Conservation (phyloP, 1,284 basidiomycete species). For the Hortiboletus rubellus region DNA sequence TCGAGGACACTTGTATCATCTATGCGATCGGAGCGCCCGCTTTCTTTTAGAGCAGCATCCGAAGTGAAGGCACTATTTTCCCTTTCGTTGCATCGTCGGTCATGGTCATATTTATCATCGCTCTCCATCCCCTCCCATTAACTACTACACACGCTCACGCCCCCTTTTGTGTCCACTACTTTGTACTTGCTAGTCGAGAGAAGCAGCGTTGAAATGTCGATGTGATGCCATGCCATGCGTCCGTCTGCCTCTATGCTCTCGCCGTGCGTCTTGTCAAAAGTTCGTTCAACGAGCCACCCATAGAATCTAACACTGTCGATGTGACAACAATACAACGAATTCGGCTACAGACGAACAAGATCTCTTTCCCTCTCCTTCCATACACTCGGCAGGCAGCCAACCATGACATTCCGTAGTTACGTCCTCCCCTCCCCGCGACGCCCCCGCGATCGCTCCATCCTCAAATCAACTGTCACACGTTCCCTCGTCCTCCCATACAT, state of each 20-base stretch:
- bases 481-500: slow-evolving; percentile 44
- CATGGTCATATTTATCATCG: slow-evolving; percentile 27
- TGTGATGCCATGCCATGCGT: background rate
- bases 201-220: background rate
- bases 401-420: no score
- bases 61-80: background rate
- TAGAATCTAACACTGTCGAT: background rate
- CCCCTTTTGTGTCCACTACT: background rate
- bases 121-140: background rate
- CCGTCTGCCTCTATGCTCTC: no score
- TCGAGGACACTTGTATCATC: slow-evolving; percentile 15
- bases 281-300: background rate
- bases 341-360: background rate
- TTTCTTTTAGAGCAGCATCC: slow-evolving; percentile 5
- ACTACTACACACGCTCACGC: background rate
- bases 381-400: no score
- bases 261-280: background rate
- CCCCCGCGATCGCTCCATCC: background rate
- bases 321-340: background rate
- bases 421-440: no score
- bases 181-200: slow-evolving; percentile 4
- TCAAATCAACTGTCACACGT: slow-evolving; percentile 27
- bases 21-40: slow-evolving; percentile 1
- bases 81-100: slow-evolving; percentile 17
- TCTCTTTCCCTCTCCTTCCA: no score